Evolutionary conservation across 192 early-diverging fungal species (phyloP).

Genomic region (Phlyctochytrium arcticum): DNA sequence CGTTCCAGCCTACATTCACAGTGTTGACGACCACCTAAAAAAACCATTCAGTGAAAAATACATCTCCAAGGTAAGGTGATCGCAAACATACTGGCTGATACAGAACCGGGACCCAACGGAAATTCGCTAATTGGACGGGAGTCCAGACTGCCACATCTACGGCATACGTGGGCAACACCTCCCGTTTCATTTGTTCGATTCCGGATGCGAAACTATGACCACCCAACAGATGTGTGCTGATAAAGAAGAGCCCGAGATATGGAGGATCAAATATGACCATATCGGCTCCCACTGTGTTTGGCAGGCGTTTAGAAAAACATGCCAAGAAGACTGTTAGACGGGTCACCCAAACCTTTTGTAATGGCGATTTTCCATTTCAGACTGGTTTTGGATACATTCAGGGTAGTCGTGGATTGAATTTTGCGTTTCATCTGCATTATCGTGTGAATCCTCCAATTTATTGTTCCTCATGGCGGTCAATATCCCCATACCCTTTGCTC

Average conservation of each 20-base stretch:
- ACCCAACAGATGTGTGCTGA: constrained; percentile 27
- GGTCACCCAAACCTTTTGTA: constrained; percentile 25
- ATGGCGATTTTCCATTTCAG: constrained; percentile 30
- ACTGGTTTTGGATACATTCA: constrained; percentile 19
- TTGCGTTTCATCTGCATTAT: background rate
- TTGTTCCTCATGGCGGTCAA: background rate
- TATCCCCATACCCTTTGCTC: background rate
- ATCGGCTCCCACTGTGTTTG: constrained; percentile 19
- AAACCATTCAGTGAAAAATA: too few species aligned
- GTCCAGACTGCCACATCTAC: constrained; percentile 37
- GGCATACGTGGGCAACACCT: constrained; percentile 30
- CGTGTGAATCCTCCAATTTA: background rate
- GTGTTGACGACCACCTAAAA: constrained; percentile 24
- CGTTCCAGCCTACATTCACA: constrained; percentile 29
- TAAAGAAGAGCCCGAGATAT: constrained; percentile 36
- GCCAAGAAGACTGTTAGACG: background rate
- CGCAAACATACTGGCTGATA: constrained; percentile 29
- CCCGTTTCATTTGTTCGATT: constrained; percentile 27
- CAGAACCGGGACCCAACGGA: constrained; percentile 31
- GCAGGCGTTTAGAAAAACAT: background rate
- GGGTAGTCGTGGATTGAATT: constrained; percentile 11
- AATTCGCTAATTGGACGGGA: constrained; percentile 38
- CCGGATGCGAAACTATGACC: constrained; percentile 10
- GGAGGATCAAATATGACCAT: constrained; percentile 40
- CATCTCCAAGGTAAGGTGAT: too few species aligned